phyloP scores from a whole-genome alignment of 257 asterid genomes.

The Solanum dulcamara region DNA sequence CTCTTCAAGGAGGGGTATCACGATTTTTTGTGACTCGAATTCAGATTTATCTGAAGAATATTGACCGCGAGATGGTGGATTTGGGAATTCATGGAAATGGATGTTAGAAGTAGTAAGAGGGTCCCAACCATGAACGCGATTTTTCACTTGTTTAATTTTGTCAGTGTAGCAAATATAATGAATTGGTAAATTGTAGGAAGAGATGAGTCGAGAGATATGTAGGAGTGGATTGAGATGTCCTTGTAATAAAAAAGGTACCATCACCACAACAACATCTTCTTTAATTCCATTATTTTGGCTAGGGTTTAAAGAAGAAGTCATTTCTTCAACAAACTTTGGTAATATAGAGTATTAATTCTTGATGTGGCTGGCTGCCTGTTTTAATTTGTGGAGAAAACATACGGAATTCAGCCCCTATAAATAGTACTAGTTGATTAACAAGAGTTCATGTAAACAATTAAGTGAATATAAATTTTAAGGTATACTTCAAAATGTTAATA shows the following conservation, averaged over 20 bases:
- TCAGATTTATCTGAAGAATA: neutral
- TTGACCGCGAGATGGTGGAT: neutral
- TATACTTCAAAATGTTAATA: too few species aligned
- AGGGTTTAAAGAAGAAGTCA: neutral
- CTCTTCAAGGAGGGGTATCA: neutral
- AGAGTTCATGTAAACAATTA: too few species aligned
- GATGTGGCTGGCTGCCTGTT: too few species aligned
- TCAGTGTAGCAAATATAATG: neutral
- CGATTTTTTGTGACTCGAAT: neutral
- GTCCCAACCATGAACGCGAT: neutral
- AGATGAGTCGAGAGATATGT: neutral
- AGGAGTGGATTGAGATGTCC: neutral
- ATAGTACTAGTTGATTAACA: too few species aligned
- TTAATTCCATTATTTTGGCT: neutral
- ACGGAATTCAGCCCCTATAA: too few species aligned
- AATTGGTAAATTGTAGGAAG: neutral
- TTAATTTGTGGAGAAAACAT: too few species aligned
- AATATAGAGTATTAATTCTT: neutral
- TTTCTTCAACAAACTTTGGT: neutral
- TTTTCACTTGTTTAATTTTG: neutral
- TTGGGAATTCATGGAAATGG: neutral
- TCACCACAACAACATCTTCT: neutral
- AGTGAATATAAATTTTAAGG: too few species aligned
- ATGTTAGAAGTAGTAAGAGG: neutral
- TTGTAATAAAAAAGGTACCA: neutral